Percentiles rank a stretch among this genome's conserved stretches.
Conservation (phyloP, 179 eudicot genomes). For the Spinacia oleracea region DNA sequence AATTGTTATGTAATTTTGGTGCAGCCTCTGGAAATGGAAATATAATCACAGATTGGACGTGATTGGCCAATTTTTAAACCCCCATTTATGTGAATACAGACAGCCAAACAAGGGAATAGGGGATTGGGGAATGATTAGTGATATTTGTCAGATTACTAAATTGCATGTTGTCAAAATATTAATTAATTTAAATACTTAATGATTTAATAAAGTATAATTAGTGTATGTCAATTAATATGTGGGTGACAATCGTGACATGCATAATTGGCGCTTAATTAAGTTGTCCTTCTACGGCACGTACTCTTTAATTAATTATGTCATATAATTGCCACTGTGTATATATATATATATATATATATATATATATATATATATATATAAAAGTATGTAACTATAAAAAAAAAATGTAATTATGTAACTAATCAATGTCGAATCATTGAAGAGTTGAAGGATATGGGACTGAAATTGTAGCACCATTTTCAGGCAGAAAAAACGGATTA, state of each 20-base stretch:
- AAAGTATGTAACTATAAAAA: too few relatives aligned
- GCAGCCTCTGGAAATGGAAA: conserved; percentile 15
- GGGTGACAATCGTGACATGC: not conserved
- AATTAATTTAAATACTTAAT: too few relatives aligned
- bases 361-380: too few relatives aligned
- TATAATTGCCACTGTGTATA: too few relatives aligned
- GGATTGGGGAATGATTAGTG: conserved; percentile 18
- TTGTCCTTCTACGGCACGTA: conserved; percentile 34
- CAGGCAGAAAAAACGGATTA: too few relatives aligned
- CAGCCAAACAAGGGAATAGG: too few relatives aligned
- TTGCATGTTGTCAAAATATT: conserved; percentile 15
- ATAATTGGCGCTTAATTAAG: not conserved
- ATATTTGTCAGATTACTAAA: conserved; percentile 11
- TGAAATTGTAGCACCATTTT: too few relatives aligned
- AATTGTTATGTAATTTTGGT: conserved; percentile 5
- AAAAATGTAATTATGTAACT: too few relatives aligned
- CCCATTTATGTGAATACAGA: too few relatives aligned
- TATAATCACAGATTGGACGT: conserved; percentile 18
- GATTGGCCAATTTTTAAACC: not conserved
- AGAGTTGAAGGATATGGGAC: too few relatives aligned
- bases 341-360: too few relatives aligned
- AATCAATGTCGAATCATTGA: too few relatives aligned
- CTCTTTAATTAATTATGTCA: not conserved
- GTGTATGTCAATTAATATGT: not conserved
- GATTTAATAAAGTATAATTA: not conserved